phyloP scores from a whole-genome alignment of 2,329 filamentous ascomycete species.

The Pseudogymnoascus sp. region DNA sequence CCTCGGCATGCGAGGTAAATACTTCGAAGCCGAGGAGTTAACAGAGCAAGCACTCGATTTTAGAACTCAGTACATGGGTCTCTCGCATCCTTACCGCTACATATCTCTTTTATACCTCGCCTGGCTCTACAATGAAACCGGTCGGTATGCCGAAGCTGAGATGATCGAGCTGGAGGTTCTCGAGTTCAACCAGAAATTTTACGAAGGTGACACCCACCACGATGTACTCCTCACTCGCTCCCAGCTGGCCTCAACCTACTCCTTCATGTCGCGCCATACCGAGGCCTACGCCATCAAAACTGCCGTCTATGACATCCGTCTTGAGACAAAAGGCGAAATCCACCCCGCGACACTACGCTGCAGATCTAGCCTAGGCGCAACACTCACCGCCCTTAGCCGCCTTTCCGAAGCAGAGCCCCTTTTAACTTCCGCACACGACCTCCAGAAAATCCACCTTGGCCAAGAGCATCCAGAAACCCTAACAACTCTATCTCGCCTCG shows the following conservation, averaged over 20 bases:
- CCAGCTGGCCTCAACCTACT: background rate
- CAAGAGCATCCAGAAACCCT: background rate
- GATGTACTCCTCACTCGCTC: background rate
- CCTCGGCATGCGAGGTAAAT: background rate
- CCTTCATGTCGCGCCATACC: background rate
- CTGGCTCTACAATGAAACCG: background rate
- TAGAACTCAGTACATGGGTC: background rate
- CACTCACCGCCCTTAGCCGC: background rate
- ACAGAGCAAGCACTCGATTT: background rate
- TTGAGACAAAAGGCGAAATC: background rate
- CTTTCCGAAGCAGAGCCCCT: background rate
- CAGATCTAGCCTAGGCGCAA: background rate
- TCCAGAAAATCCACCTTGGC: background rate
- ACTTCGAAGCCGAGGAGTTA: background rate
- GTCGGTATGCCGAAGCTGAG: constrained; percentile 1
- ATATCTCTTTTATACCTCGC: background rate
- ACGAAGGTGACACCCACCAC: background rate
- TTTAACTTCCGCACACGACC: background rate
- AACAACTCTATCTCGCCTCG: background rate
- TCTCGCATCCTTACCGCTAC: background rate
- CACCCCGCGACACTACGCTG: background rate
- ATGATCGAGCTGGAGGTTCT: background rate
- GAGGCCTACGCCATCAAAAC: background rate
- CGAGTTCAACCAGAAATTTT: background rate
- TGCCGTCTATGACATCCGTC: background rate